phyloP scores from a whole-genome alignment of 176 grass and related monocot genomes.

The Thalia dealbata region DNA sequence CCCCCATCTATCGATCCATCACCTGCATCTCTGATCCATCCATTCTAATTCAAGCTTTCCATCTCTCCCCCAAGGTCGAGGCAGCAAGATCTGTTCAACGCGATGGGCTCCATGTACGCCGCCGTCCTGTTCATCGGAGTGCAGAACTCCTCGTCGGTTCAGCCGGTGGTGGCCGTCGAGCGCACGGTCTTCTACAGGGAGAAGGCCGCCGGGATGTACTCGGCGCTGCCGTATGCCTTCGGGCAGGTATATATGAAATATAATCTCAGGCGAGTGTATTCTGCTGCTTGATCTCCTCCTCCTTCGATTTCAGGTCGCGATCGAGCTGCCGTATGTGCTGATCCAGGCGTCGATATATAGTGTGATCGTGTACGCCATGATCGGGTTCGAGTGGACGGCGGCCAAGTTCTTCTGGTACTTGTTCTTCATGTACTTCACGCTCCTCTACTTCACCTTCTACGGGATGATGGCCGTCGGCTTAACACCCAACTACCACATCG shows the following conservation, averaged over 20 bases:
- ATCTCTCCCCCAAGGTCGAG: slow-evolving; percentile 43
- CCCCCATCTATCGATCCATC: too few relatives aligned
- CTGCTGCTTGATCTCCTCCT: too few relatives aligned
- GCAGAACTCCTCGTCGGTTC: slow-evolving; percentile 49
- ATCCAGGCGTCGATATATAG: too few relatives aligned
- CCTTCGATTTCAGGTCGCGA: neutral
- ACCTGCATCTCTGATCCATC: too few relatives aligned
- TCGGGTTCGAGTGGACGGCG: too few relatives aligned
- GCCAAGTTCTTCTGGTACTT: neutral
- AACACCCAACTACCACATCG: neutral
- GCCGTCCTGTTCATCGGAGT: slow-evolving; percentile 69
- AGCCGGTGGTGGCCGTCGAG: slow-evolving; percentile 66
- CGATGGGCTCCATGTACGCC: slow-evolving; percentile 85
- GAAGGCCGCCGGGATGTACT: slow-evolving; percentile 78
- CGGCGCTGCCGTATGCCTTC: slow-evolving; percentile 66
- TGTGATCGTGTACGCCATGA: too few relatives aligned
- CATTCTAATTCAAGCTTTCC: too few relatives aligned
- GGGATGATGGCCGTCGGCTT: neutral
- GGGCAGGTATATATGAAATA: too few relatives aligned
- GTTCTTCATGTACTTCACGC: neutral
- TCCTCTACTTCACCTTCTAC: neutral
- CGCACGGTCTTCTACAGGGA: slow-evolving; percentile 79
- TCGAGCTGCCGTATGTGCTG: too few relatives aligned
- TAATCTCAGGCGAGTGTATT: too few relatives aligned
- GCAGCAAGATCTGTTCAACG: slow-evolving; percentile 72